phyloP scores from a whole-genome alignment of 352 stramenopile species.

The Phytopythium kandeliae region DNA sequence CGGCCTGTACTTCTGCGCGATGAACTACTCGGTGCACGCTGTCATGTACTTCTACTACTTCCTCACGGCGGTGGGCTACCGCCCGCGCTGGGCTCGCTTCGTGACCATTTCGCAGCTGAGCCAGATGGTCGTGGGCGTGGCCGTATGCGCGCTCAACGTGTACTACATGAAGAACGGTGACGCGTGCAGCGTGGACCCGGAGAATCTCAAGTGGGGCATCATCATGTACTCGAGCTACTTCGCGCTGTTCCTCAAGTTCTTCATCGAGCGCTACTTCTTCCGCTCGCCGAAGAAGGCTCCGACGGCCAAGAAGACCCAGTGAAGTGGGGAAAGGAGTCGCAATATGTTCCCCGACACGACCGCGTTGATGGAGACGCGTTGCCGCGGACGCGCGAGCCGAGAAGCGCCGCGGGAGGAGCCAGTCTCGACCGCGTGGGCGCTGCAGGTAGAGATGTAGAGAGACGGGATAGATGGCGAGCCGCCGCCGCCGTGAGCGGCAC shows the following conservation, averaged over 20 bases:
- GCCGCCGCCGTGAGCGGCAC: too few relatives aligned
- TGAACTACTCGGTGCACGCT: slow-evolving; percentile 98
- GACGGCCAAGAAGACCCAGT: slow-evolving; percentile 24
- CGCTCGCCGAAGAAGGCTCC: slow-evolving; percentile 31
- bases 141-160: slow-evolving; percentile 60
- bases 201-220: slow-evolving; percentile 86
- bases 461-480: too few relatives aligned
- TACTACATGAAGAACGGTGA: slow-evolving; percentile 76
- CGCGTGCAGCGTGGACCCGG: slow-evolving; percentile 67
- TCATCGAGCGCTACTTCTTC: slow-evolving; percentile 85
- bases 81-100: slow-evolving; percentile 65
- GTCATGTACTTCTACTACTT: slow-evolving; percentile 98
- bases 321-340: too few relatives aligned
- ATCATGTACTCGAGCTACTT: slow-evolving; percentile 96
- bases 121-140: slow-evolving; percentile 81
- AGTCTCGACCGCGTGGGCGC: too few relatives aligned
- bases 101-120: slow-evolving; percentile 90
- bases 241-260: slow-evolving; percentile 91
- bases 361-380: too few relatives aligned
- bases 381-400: too few relatives aligned
- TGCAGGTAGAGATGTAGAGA: too few relatives aligned
- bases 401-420: too few relatives aligned
- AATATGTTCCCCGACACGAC: too few relatives aligned
- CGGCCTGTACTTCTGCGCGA: slow-evolving; percentile 96
- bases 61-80: slow-evolving; percentile 79